Conservation (phyloP, 345 rosid species). For the Pistacia integerrima region DNA sequence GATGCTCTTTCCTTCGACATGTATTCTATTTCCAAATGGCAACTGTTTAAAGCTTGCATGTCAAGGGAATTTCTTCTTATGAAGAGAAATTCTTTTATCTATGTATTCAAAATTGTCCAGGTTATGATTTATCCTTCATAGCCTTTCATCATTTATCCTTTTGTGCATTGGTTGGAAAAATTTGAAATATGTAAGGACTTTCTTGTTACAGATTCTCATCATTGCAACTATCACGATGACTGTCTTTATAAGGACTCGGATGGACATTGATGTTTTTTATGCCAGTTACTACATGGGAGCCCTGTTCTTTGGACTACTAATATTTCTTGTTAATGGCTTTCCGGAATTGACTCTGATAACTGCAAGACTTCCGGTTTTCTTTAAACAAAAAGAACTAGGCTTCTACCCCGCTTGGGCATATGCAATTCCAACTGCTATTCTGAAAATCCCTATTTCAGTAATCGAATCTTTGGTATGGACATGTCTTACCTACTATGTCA, state of each 20-base stretch:
- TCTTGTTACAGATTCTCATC: constrained; percentile 45
- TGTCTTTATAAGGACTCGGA: constrained; percentile 42
- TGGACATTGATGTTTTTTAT: constrained; percentile 49
- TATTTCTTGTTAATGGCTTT: constrained; percentile 49
- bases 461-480: constrained; percentile 63
- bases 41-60: constrained; percentile 58
- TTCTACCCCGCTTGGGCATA: constrained; percentile 79
- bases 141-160: not conserved
- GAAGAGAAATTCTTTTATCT: constrained; percentile 61
- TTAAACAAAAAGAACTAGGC: constrained; percentile 55
- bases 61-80: constrained; percentile 63
- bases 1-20: constrained; percentile 40
- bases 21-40: constrained; percentile 53
- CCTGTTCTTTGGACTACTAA: constrained; percentile 44
- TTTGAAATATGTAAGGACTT: not conserved
- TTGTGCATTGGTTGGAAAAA: not conserved
- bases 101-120: constrained; percentile 55
- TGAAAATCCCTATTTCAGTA: constrained; percentile 57
- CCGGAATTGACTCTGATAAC: constrained; percentile 54
- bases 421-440: constrained; percentile 52
- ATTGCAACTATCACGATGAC: constrained; percentile 62
- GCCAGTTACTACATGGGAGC: constrained; percentile 57
- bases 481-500: constrained; percentile 67
- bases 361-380: constrained; percentile 52
- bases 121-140: constrained; percentile 22